Conservation (phyloP, 2,329 filamentous ascomycete genomes). For the Beauveria scarabaeidicola region DNA sequence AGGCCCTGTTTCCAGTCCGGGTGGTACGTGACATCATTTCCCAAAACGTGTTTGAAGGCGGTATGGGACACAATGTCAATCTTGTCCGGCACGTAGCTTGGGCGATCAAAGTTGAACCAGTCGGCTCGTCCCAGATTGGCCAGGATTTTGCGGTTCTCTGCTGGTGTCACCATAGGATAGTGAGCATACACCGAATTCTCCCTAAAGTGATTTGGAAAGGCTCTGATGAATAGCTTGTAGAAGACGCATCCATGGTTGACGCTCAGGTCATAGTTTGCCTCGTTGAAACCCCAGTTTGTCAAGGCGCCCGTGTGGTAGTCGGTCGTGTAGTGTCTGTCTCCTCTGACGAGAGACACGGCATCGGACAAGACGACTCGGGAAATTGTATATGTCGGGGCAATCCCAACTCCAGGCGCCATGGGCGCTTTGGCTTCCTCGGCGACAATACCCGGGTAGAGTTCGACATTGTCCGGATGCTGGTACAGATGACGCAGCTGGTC, state of each 20-base stretch:
- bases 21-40: conserved; percentile 52
- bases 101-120: conserved; percentile 61
- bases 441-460: conserved; percentile 72
- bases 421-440: conserved; percentile 67
- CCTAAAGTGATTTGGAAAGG: conserved; percentile 74
- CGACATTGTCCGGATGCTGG: conserved; percentile 70
- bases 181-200: conserved; percentile 73
- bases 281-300: conserved; percentile 78
- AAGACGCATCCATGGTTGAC: conserved; percentile 77
- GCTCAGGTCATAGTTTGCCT: conserved; percentile 62
- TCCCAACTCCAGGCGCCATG: conserved; percentile 66
- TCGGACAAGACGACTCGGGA: conserved; percentile 70
- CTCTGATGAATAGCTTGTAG: conserved; percentile 73
- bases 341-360: conserved; percentile 68
- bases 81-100: conserved; percentile 39
- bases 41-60: conserved; percentile 53
- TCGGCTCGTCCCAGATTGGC: conserved; percentile 57
- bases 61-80: conserved; percentile 53
- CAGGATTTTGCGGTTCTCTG: conserved; percentile 64
- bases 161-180: conserved; percentile 63
- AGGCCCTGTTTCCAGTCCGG: conserved; percentile 57
- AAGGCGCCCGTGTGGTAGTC: conserved; percentile 67
- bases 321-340: conserved; percentile 70
- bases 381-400: conserved; percentile 67
- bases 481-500: conserved; percentile 59